phyloP scores from a whole-genome alignment of 148 eudicot genomes.

The Vaccinium macrocarpon region DNA sequence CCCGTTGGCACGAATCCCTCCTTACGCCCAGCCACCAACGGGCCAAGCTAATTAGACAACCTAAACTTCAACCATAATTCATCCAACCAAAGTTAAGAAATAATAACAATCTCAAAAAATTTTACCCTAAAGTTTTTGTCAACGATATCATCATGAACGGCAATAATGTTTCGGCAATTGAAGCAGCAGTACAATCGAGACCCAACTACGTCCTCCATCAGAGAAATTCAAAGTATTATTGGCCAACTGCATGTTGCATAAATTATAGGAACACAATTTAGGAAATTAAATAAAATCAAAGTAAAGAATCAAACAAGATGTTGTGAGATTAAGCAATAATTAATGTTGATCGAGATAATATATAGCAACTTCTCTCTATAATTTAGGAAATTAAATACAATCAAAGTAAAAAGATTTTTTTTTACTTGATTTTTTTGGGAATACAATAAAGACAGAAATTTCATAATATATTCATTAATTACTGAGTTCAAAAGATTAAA shows the following conservation, averaged over 20 bases:
- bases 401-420: too few relatives aligned
- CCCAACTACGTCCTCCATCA: slow-evolving; percentile 29
- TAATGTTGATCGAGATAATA: not conserved
- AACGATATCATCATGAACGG: slow-evolving; percentile 59
- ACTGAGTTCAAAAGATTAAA: not conserved
- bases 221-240: too few relatives aligned
- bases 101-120: not conserved
- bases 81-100: not conserved
- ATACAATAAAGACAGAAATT: not conserved
- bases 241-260: not conserved
- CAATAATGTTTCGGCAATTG: slow-evolving; percentile 50
- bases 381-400: too few relatives aligned
- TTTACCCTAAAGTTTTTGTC: slow-evolving; percentile 1
- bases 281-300: not conserved
- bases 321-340: not conserved
- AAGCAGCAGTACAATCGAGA: slow-evolving; percentile 56
- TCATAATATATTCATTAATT: too few relatives aligned
- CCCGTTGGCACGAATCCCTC: too few relatives aligned
- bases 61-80: not conserved
- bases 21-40: too few relatives aligned
- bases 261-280: not conserved
- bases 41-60: not conserved
- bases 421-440: not conserved
- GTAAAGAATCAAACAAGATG: not conserved
- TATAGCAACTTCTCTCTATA: not conserved